Conservation (phyloP, 768 basidiomycete species). For the Cystoderma amianthinum region DNA sequence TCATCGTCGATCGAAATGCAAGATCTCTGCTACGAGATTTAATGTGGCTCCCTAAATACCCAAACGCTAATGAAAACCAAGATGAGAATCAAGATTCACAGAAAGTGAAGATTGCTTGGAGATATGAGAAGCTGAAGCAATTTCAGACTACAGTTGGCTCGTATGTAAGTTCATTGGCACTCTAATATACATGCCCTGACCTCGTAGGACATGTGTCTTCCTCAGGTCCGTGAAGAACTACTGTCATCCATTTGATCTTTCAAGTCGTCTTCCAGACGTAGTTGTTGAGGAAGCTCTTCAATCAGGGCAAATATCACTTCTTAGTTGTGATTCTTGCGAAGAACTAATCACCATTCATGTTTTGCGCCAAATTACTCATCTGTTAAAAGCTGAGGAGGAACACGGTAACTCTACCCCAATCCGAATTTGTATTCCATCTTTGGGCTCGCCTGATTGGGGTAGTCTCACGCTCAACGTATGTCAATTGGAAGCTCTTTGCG, state of each 20-base stretch:
- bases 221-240: constrained; percentile 50
- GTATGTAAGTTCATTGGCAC: constrained; percentile 32
- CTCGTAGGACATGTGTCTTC: neutral
- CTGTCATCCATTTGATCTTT: constrained; percentile 71
- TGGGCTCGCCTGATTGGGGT: constrained; percentile 69
- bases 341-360: neutral
- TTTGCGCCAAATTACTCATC: neutral
- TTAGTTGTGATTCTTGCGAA: constrained; percentile 8
- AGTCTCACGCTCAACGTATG: constrained; percentile 51
- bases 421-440: constrained; percentile 54
- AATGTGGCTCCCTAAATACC: constrained; percentile 69
- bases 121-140: constrained; percentile 90
- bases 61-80: constrained; percentile 11
- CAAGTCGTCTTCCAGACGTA: constrained; percentile 46
- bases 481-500: constrained; percentile 2
- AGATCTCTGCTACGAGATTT: constrained; percentile 56
- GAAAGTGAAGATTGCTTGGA: constrained; percentile 94
- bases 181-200: neutral
- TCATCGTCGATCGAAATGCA: constrained; percentile 57
- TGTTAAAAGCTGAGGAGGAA: constrained; percentile 6
- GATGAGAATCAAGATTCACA: constrained; percentile 38
- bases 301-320: constrained; percentile 10
- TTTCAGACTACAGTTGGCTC: constrained; percentile 79
- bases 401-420: constrained; percentile 26
- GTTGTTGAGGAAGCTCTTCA: constrained; percentile 36